Evolutionary conservation across 2,329 filamentous ascomycete genomes (phyloP).

Genomic region (Nemania sp.): DNA sequence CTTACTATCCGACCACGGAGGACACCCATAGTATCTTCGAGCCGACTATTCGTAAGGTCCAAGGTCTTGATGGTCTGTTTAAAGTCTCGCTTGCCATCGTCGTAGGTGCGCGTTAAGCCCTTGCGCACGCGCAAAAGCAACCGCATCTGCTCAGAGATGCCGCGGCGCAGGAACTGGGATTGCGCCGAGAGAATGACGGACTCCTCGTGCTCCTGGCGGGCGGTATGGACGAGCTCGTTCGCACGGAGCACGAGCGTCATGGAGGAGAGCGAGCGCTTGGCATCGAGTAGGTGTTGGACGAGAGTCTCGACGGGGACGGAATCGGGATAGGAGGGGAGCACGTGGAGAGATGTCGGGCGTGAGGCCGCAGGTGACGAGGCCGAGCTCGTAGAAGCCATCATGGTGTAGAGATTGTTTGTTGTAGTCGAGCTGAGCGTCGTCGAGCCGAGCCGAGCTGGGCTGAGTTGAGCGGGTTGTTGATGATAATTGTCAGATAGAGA

Average conservation of each 20-base stretch:
- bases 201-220: constrained; percentile 77
- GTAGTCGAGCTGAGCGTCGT: neutral
- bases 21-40: constrained; percentile 69
- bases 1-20: constrained; percentile 69
- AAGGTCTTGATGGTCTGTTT: constrained; percentile 65
- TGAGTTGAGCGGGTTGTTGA: constrained; percentile 9
- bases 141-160: constrained; percentile 60
- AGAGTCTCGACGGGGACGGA: constrained; percentile 71
- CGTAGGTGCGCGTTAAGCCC: constrained; percentile 59
- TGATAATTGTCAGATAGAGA: no score
- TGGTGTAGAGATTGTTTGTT: neutral
- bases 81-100: constrained; percentile 63
- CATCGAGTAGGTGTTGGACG: constrained; percentile 80
- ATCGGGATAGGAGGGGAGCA: constrained; percentile 45
- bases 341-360: constrained; percentile 31
- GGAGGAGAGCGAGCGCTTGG: constrained; percentile 84
- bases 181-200: constrained; percentile 73
- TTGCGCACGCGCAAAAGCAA: constrained; percentile 57
- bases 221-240: constrained; percentile 80
- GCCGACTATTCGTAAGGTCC: constrained; percentile 66
- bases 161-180: constrained; percentile 67
- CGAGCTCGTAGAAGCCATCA: constrained; percentile 36
- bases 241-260: constrained; percentile 83
- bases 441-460: neutral
- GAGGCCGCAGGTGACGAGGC: constrained; percentile 33